Percentiles rank a stretch among this genome's conserved stretches.
Conservation (phyloP, 2,329 filamentous ascomycete species). For the Aspergillus persii region DNA sequence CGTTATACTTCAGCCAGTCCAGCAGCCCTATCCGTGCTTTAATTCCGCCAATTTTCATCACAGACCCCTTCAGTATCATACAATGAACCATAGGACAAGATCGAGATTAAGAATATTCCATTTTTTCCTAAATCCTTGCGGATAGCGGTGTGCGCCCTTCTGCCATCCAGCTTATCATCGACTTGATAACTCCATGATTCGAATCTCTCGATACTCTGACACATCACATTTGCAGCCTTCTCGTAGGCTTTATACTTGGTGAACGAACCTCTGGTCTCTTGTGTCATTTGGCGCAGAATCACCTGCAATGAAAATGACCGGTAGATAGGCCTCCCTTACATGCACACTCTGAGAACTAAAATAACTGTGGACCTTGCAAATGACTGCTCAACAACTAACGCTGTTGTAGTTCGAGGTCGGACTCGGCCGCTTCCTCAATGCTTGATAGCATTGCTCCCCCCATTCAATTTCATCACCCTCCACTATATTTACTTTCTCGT, state of each 20-base stretch:
- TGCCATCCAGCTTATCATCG: neutral
- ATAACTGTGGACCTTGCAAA: neutral
- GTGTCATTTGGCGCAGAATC: neutral
- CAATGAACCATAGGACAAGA: constrained; percentile 14
- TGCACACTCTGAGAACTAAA: neutral
- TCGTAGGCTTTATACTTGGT: neutral
- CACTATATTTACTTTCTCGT: constrained; percentile 67
- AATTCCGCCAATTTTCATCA: neutral
- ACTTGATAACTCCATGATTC: neutral
- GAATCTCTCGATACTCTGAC: neutral
- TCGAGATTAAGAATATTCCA: constrained; percentile 10
- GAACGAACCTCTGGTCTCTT: neutral
- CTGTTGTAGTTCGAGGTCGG: constrained; percentile 19
- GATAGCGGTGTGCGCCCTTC: constrained; percentile 19
- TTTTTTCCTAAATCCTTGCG: constrained; percentile 16
- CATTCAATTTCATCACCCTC: constrained; percentile 61
- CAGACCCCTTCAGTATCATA: neutral
- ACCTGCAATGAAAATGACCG: neutral
- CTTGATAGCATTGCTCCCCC: constrained; percentile 30
- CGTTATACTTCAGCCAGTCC: neutral
- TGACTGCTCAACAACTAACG: neutral
- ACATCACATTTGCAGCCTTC: neutral
- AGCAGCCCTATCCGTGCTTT: neutral
- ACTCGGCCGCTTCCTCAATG: constrained; percentile 19
- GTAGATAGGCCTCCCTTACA: neutral